A percentile compares a stretch with the other conserved stretches of the same genome.
Conservation (phyloP, 768 basidiomycete species). For the Suillus sp. region DNA sequence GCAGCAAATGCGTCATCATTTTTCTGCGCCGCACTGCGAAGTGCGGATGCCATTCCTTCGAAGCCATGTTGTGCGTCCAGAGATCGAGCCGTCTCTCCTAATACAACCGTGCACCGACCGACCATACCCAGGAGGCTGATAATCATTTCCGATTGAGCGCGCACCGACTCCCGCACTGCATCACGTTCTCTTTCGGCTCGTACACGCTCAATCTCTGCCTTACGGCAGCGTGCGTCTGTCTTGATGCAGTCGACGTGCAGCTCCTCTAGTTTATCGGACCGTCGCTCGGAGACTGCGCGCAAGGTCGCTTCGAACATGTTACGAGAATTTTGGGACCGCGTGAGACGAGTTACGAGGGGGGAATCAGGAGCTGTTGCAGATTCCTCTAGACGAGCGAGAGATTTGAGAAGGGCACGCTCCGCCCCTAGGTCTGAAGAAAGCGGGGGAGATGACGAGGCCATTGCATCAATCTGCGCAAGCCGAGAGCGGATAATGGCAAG, state of each 20-base stretch:
- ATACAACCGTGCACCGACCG: slow-evolving; percentile 72
- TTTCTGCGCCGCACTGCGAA: slow-evolving; percentile 59
- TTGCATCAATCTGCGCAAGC: slow-evolving; percentile 55
- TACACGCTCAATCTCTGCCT: slow-evolving; percentile 69
- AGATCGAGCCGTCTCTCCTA: slow-evolving; percentile 57
- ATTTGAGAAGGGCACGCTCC: slow-evolving; percentile 67
- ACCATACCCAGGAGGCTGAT: slow-evolving; percentile 80
- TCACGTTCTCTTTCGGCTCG: slow-evolving; percentile 69
- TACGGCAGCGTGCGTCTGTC: slow-evolving; percentile 64
- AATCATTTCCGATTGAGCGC: slow-evolving; percentile 65
- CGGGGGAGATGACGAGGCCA: slow-evolving; percentile 36
- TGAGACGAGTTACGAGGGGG: slow-evolving; percentile 55
- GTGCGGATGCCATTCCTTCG: slow-evolving; percentile 48
- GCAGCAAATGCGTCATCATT: slow-evolving; percentile 72
- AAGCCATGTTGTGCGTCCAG: slow-evolving; percentile 41
- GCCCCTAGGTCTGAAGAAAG: slow-evolving; percentile 65
- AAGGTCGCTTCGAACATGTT: slow-evolving; percentile 87
- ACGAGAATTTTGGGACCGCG: slow-evolving; percentile 71
- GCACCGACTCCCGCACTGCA: slow-evolving; percentile 61
- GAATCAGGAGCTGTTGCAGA: slow-evolving; percentile 61
- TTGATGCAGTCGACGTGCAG: slow-evolving; percentile 67
- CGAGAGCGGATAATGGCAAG: slow-evolving; percentile 64
- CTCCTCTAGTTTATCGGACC: slow-evolving; percentile 78
- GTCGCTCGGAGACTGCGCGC: slow-evolving; percentile 79
- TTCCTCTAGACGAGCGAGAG: slow-evolving; percentile 73